Base-by-base conservation (phyloP, 331 rosid genomes). In the Quercus phellos region DNA sequence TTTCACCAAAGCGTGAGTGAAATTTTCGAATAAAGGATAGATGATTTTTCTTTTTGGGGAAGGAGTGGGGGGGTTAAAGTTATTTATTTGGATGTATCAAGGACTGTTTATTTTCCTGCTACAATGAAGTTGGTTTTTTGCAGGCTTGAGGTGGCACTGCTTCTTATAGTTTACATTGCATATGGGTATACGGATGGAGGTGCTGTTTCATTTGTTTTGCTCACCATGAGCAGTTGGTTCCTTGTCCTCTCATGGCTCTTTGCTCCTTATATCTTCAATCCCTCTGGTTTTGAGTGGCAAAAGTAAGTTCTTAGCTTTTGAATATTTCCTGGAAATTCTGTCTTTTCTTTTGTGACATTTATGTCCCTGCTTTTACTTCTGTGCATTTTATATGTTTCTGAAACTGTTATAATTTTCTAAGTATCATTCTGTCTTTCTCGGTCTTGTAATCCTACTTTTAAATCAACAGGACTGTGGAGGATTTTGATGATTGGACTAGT, bases 261-360 rank as follows among this genome's bases (percentile, higher is more conserved):
- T 43, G 99, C 98, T 51, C 99, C 99, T 16, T 94, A 94, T 79
- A 91, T 94, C 86, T 94, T 94, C 82, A 94, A 94, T 81, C 99
- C 99, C 43, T 94, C 99, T 34, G 98, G 99, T 73, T 94, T 94
- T 29, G 99, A 94, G 87, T 94, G 99, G 98, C 99, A 91, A 85
- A 94, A 94, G 99, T 94, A 92, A 82, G 99, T 77, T 77, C 12
- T 70, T 29, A 68, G 24, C 27, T 35, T 19, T 73, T 70, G 1
- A 32, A 11, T 42, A 77, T 68, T 17, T 53, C 24, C 9, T 80
- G 75, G 60, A 68, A 61, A 51, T 32, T 61, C 6, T n/a, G n/a
- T 74, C 14, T 73, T 29, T 70, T 26, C 69, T n/a, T 61, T 69
- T 32, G 3, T 59, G 42, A 22, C 51, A 18, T 61, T 29, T 70